Conservation (phyloP, 768 basidiomycete species). For the Termitomyces titanicus region DNA sequence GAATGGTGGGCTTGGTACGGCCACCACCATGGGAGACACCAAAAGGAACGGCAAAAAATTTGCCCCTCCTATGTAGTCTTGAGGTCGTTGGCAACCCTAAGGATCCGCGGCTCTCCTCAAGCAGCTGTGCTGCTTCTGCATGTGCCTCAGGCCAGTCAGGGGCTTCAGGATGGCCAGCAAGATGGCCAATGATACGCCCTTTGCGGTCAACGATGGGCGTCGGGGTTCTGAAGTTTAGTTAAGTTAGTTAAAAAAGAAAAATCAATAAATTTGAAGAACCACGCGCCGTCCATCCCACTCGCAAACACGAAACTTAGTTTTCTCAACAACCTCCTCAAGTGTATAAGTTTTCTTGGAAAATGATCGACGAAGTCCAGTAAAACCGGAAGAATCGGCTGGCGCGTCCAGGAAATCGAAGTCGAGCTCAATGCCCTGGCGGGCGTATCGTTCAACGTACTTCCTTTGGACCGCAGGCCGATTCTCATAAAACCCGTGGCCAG, state of each 20-base stretch:
- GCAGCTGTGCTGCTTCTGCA: not conserved
- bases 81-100: not conserved
- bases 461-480: not conserved
- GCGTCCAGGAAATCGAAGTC: not conserved
- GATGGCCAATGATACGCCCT: not conserved
- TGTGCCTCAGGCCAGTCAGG: not conserved
- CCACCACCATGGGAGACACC: not conserved
- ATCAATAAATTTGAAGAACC: too few relatives aligned
- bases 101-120: not conserved
- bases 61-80: not conserved
- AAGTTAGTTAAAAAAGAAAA: too few relatives aligned
- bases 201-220: not conserved
- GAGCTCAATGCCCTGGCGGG: not conserved
- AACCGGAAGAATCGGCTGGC: not conserved
- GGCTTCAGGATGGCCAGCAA: not conserved
- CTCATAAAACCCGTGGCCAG: not conserved
- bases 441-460: not conserved
- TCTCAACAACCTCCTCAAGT: not conserved
- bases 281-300: not conserved
- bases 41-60: not conserved
- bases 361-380: not conserved
- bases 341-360: not conserved
- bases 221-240: not conserved
- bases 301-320: not conserved
- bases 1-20: not conserved